Percentiles rank a stretch among this genome's conserved stretches.
Conservation (phyloP, 73 alveolate genomes). For the Stentor coeruleus region DNA sequence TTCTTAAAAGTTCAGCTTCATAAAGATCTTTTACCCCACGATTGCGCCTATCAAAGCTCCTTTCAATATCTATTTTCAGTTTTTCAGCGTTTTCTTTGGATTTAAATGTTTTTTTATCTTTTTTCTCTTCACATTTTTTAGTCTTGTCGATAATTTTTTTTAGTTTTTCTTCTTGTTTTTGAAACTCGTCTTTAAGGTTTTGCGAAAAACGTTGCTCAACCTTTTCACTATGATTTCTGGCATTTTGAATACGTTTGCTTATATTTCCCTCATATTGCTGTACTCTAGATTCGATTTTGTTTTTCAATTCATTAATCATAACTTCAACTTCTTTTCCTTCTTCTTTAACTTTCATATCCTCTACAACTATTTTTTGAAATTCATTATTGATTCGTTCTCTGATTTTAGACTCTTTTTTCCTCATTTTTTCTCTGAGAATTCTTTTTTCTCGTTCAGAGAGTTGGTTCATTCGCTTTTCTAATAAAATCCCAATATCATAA, state of each 20-base stretch:
- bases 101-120: neutral
- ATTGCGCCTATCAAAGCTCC: neutral
- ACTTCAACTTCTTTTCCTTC: neutral
- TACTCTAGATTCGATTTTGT: neutral
- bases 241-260: neutral
- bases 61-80: neutral
- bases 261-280: neutral
- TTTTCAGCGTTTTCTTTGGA: neutral
- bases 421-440: constrained; percentile 4
- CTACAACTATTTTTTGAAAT: neutral
- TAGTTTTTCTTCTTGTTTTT: neutral
- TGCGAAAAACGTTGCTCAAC: neutral
- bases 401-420: constrained; percentile 16
- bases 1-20: neutral
- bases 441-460: neutral
- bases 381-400: neutral
- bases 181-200: neutral
- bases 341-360: neutral
- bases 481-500: constrained; percentile 41
- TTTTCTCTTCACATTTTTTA: neutral
- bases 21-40: neutral
- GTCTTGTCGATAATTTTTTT: neutral
- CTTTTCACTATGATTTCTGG: constrained; percentile 4
- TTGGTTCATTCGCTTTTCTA: constrained; percentile 16
- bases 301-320: neutral